Evolutionary conservation across 768 basidiomycete genomes (phyloP).

Genomic region (Psilocybe cyanescens): DNA sequence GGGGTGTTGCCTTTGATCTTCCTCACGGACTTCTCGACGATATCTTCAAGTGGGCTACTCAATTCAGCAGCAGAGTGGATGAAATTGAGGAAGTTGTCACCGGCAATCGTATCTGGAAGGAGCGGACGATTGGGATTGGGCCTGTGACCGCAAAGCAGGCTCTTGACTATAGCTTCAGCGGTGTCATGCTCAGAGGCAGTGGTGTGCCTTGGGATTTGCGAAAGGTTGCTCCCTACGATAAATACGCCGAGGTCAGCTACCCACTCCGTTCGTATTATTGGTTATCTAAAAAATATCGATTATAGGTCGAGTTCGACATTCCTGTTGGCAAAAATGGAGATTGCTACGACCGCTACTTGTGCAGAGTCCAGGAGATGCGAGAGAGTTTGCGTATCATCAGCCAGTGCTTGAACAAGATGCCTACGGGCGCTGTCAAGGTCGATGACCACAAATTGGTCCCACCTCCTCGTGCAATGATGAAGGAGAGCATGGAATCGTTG

Average conservation of each 20-base stretch:
- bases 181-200: constrained; percentile 95
- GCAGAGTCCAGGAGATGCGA: constrained; percentile 98
- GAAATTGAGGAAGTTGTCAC: constrained; percentile 99
- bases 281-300: not conserved
- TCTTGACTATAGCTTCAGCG: constrained; percentile 90
- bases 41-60: constrained; percentile 97
- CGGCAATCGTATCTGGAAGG: constrained; percentile 98
- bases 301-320: constrained; percentile 92
- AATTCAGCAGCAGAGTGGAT: constrained; percentile 88
- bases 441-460: constrained; percentile 98
- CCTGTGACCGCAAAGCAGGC: constrained; percentile 92
- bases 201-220: constrained; percentile 95
- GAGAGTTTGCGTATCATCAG: constrained; percentile 89
- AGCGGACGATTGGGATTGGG: constrained; percentile 89
- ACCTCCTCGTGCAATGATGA: constrained; percentile 97
- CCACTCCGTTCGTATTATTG: not conserved
- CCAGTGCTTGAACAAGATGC: constrained; percentile 98
- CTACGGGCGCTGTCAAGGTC: constrained; percentile 87
- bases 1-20: constrained; percentile 96
- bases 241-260: constrained; percentile 83
- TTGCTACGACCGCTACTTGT: constrained; percentile 97
- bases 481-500: constrained; percentile 97
- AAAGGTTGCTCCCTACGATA: constrained; percentile 93
- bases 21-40: constrained; percentile 99
- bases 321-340: constrained; percentile 98